These are phyloP conservation scores for Sporobolus alterniflorus DNA, from an alignment of 202 grass and related monocot genomes.

Conservation along the genomic window DNA sequence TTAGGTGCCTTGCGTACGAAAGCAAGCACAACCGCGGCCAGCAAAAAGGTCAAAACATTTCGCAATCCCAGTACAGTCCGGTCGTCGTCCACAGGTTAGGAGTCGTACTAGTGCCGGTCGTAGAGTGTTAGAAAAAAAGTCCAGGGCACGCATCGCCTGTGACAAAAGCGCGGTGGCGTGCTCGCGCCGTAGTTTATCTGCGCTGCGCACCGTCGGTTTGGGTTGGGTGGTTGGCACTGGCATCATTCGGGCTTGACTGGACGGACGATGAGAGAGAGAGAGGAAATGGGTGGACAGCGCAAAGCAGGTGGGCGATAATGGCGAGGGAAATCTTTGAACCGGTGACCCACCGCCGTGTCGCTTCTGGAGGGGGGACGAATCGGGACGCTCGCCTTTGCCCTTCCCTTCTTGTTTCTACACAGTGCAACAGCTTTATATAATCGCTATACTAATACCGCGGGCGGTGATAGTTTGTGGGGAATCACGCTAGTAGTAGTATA, in stretches of 20 bases:
- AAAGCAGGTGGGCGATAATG: neutral
- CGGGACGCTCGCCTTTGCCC: neutral
- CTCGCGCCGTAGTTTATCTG: no score
- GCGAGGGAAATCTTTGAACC: conserved; percentile 9
- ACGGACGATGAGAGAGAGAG: neutral
- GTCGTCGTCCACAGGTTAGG: no score
- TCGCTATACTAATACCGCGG: neutral
- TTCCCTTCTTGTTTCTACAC: neutral
- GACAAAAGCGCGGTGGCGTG: conserved; percentile 19
- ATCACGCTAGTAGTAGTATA: no score
- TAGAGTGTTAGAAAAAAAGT: no score
- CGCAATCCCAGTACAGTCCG: neutral
- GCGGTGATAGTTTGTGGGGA: neutral
- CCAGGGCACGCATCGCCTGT: neutral
- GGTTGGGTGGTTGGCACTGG: conserved; percentile 26
- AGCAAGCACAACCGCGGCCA: no score
- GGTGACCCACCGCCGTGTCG: conserved; percentile 18
- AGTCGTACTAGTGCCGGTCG: neutral
- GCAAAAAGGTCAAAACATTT: neutral
- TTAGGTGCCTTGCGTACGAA: no score
- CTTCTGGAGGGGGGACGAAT: conserved; percentile 8
- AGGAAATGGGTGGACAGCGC: no score
- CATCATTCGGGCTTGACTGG: conserved; percentile 34
- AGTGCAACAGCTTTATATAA: neutral
- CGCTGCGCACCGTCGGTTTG: conserved; percentile 6